Base-by-base conservation (phyloP, 768 basidiomycete genomes). In the Galerina sulciceps region DNA sequence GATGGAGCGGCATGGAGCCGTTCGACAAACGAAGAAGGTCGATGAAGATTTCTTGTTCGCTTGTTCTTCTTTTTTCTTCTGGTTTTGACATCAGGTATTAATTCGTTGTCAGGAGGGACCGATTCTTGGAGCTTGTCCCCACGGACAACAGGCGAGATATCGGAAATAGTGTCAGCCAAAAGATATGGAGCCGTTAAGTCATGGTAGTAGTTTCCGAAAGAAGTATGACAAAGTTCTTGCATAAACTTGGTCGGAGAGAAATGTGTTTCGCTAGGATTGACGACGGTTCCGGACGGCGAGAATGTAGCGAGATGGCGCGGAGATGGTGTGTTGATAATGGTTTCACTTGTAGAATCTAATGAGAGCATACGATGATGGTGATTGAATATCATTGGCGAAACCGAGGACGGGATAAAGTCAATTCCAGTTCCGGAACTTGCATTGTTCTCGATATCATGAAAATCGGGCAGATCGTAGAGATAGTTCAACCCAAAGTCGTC, bases 101-200 rank as follows among this genome's bases (percentile, higher is more conserved):
- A 43, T 11, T 36, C 37, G 14, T 57, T 35, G 18, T 22, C 48
- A 11, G 45, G 38, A 45, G 48, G 48, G 15, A 31, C 40, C n/a
- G 26, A 53, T 18, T 46, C 42, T 38, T 43, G 55, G 3, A 53
- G 37, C 22, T 59, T 62, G 35, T 58, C 57, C 17, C 67, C 67
- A 36, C 72, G 70, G 48, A 72, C 60, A 44, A 73, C 65, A 23
- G 75, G 73, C 37, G 73, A 76, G 14, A 72, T 42, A 53, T 73
- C 72, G 23, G 64, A 66, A 6, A 67, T 61, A 40, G 64, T 58
- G n/a, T 45, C 18, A 9, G 44, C 43, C 5, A 57, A 57, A 47
- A 53, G 58, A 41, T 60, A 50, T 31, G 56, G 43, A 41, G 63
- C 55, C 9, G 60, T 17, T 46, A 66, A 59, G 13, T 61, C 61